Base-by-base conservation (phyloP, 177 flowering plant species). In the Telopea speciosissima region DNA sequence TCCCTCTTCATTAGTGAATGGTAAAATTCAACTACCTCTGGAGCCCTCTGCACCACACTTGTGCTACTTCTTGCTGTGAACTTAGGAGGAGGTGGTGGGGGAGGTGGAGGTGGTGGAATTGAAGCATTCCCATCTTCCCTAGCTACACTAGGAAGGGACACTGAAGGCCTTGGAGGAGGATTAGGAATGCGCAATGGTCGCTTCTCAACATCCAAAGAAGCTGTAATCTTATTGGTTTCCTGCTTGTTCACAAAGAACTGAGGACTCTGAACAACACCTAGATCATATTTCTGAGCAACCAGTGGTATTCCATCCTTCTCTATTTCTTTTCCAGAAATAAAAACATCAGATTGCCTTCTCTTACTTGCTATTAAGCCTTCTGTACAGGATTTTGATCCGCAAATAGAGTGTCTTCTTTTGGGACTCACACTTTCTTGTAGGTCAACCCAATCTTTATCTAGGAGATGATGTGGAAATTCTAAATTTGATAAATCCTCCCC, bases 1-100 rank as follows among this genome's bases (percentile, higher is more conserved):
- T 91, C 98, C 73, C 97, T 83, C 84, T 86, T 91, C 98, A 93
- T 93, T 16, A 91, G 83, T 62, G 98, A 85, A 82, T 93, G 98
- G 73, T 93, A 93, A 67, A 93, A 85, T 75, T 91, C 97, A 62
- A 93, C 98, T 1, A 93, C 98, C 79, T 93, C 88, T 25, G 98
- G 98, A 14, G 92, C 98, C 33, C 96, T 83, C 75, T 90, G 88
- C 45, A 93, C 89, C 65, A 31, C 72, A 65, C 82, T 90, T 3
- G 86, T 62, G 42, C 70, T 75, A 62, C 69, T 82, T 75, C 79
- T 85, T 17, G 25, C 73, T 17, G 83, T 56, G 40, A 84, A 76
- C 79, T 81, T 89, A 10, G 81, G 88, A 71, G 90, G 87, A 5
- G 86, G 88, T 5, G 91, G 94, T 5, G 93, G 96, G 3, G 96